Evolutionary conservation across 2,329 filamentous ascomycete species (phyloP), one percentile per base, ranked within the genome.

Genomic region (Apiospora marii): DNA sequence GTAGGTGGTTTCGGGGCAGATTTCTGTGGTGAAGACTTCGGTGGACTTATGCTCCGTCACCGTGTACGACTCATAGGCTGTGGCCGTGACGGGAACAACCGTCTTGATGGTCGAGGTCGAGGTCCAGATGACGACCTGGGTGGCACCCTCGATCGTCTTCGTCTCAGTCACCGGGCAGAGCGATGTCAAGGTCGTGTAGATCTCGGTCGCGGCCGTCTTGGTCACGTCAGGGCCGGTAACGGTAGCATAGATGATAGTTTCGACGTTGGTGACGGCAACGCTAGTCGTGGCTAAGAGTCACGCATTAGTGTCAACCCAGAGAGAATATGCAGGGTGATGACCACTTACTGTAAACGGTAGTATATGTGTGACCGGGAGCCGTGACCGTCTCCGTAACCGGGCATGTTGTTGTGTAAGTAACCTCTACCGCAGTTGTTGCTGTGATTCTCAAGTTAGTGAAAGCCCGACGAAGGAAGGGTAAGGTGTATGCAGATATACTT

Each of bases 131-230:
- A 83, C 79, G 16, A 83, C 81, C 0, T 84, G 79, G 3, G 82
- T 83, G 51, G 80, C 77, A 41, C 87, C 87, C 37, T 77, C 82
- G 4, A 86, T 70, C 1, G 83, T 85, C 78, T 82, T 83, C 67
- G 84, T 84, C 75, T 84, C 80, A 1, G 85, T 87, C 19, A 87
- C 77, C 12, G 85, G 84, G 77, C 84, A 85, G 19, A 86, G 79
- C 22, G 80, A 82, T 19, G 85, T 88, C 48, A 83, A 71, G 7
- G 85, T 87, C 12, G 78, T 81, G 76, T 85, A 84, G 24, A 80
- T 80, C 10, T 84, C 79, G 16, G 81, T 80, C 27, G 80, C 79
- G 37, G 81, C 79, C 0, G 82, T 84, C 37, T 81, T 73, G 3
- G 83, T 86, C 10, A 82, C 81, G 24, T 79, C 78, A 24, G 83